Evolutionary conservation across 75 land plant genomes (phyloP), one percentile per base, ranked within the genome.

Genomic region (Cryptomeria japonica): DNA sequence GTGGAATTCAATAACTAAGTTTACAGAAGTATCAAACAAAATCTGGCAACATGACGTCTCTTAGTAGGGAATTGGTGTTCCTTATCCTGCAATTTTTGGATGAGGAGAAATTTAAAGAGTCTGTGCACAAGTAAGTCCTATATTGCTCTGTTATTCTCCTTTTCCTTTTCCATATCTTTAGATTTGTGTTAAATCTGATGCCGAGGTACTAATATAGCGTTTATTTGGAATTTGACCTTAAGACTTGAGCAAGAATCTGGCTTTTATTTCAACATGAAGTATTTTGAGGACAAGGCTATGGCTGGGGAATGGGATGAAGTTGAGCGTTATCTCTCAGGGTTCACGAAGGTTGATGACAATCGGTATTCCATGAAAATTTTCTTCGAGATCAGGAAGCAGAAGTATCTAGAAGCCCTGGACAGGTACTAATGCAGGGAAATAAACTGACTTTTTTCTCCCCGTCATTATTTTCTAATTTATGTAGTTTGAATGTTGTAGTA

Each of bases 171-270:
- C 80, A 46, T 51, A 1, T 41, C 28, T 86, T 76, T 53, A 53
- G 5, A 44, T 44, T n/a, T 9, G n/a, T 42, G 53, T 8, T 11
- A 46, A 44, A 82, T 64, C 68, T 78, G 44, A 3, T 77, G 44
- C 78, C 47, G 68, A 9, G 70, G 31, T 22, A 38, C 47, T 72
- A n/a, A 80, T 87, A 41, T 41, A 80, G 47, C 22, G 47, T 25
- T 38, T n/a, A 46, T 82, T 46, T 28, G 46, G 49, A 82, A 46
- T n/a, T 3, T 82, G 84, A 80, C 18, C 32, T 61, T 28, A 88
- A 95, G 96, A 92, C 85, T 95, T 73, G 96, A 95, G 90, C 96
- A 95, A 88, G 96, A 95, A 82, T 95, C 96, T 53, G 94, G 96
- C 19, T 94, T 95, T 88, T 95, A 87, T 86, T 95, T 95, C 92